These are phyloP conservation scores for Penicillium waksmanii DNA, from an alignment of 495 filamentous ascomycete genomes.

Conservation along the genomic window DNA sequence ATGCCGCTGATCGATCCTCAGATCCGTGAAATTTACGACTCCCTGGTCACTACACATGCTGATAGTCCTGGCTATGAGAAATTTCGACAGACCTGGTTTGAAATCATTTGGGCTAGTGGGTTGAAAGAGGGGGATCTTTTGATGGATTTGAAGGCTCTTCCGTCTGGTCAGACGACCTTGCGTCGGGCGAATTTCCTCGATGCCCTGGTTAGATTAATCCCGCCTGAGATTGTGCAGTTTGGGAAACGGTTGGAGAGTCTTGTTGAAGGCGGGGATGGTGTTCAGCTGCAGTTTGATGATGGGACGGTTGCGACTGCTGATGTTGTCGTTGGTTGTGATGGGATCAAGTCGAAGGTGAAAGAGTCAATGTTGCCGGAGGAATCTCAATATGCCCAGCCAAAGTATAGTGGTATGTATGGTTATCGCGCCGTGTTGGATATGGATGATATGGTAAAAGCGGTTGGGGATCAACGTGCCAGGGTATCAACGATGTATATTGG, in stretches of 20 bases:
- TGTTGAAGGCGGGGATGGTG: conserved; percentile 20
- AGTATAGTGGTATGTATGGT: conserved; percentile 56
- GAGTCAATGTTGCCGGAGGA: conserved; percentile 48
- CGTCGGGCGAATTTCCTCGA: conserved; percentile 64
- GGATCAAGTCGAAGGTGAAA: conserved; percentile 55
- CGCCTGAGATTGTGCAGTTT: conserved; percentile 42
- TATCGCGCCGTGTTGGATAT: conserved; percentile 66
- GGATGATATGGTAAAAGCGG: conserved; percentile 53
- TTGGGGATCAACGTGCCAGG: conserved; percentile 54
- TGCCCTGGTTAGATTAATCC: conserved; percentile 59
- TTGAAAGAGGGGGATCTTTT: conserved; percentile 29
- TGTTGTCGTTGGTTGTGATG: conserved; percentile 62
- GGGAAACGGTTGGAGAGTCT: conserved; percentile 36
- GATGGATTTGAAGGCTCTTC: conserved; percentile 37
- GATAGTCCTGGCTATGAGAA: conserved; percentile 33
- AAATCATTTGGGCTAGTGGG: conserved; percentile 31
- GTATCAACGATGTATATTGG: conserved; percentile 64
- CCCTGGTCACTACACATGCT: conserved; percentile 35
- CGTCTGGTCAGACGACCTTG: conserved; percentile 37
- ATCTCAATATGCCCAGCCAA: conserved; percentile 34
- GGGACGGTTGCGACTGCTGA: conserved; percentile 35
- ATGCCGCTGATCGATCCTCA: conserved; percentile 53
- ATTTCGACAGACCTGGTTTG: conserved; percentile 32
- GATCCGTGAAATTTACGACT: conserved; percentile 38
- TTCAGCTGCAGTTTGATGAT: conserved; percentile 37